Percentiles rank a stretch among this genome's conserved stretches.
These are phyloP conservation scores for Millerozyma miso DNA, from an alignment of 805 yeast species.

Conservation along the genomic window DNA sequence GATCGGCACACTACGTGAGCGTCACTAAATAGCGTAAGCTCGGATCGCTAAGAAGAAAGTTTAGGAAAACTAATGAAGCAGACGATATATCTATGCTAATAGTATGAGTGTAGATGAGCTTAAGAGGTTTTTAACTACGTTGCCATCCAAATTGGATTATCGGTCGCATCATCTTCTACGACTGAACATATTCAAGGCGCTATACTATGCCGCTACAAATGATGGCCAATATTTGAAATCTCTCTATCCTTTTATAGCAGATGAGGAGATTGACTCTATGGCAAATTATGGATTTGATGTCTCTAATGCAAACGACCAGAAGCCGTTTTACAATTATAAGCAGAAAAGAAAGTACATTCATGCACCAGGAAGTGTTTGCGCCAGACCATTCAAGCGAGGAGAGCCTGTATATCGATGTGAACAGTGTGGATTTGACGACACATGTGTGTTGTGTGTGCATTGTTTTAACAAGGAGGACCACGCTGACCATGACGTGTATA, in stretches of 20 bases:
- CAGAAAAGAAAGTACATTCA: conserved; percentile 21
- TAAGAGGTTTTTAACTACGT: conserved; percentile 22
- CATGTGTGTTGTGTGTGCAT: conserved; percentile 70
- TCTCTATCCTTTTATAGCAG: conserved; percentile 30
- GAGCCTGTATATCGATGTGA: conserved; percentile 69
- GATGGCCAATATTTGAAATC: conserved; percentile 32
- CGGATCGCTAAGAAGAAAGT: conserved; percentile 1
- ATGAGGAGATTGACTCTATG: conserved; percentile 13
- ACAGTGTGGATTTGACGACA: conserved; percentile 73
- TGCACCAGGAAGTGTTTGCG: conserved; percentile 66
- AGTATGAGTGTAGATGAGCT: conserved; percentile 18
- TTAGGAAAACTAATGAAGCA: neutral
- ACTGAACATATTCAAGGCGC: conserved; percentile 22
- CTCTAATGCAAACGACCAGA: conserved; percentile 4
- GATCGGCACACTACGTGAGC: neutral
- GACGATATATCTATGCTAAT: neutral
- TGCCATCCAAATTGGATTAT: conserved; percentile 17
- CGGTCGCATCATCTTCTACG: conserved; percentile 9
- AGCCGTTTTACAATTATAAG: conserved; percentile 12
- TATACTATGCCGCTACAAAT: conserved; percentile 31
- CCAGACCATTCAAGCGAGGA: conserved; percentile 54
- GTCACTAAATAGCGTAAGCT: neutral
- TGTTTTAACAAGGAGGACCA: conserved; percentile 74
- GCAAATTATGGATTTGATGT: conserved; percentile 9
- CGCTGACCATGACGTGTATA: conserved; percentile 56